Evolutionary conservation across 192 early-diverging fungal genomes (phyloP).

Genomic region (Fimicolochytrium jonesii): DNA sequence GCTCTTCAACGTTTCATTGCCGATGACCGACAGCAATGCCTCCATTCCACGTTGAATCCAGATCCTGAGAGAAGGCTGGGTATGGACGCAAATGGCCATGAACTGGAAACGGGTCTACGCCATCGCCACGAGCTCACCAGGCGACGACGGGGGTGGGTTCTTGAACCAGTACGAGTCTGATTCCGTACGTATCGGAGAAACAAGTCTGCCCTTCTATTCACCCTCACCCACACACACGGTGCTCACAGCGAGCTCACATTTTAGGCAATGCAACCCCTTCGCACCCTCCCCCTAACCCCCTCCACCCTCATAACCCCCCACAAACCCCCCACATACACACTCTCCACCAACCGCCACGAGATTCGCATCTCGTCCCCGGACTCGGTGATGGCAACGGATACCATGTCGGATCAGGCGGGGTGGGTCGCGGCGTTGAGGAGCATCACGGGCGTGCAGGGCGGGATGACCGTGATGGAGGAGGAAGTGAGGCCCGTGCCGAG

Average conservation of each 20-base stretch:
- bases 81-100: not conserved
- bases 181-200: no score
- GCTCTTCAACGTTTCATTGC: no score
- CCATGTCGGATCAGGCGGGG: not conserved
- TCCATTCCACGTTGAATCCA: no score
- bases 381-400: not conserved
- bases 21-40: no score
- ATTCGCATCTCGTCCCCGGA: not conserved
- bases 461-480: not conserved
- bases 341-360: not conserved
- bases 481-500: not conserved
- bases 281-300: not conserved
- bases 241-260: no score
- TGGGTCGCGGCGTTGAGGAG: not conserved
- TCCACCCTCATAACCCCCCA: not conserved
- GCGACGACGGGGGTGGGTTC: no score
- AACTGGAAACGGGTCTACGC: slow-evolving; percentile 3
- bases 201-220: no score
- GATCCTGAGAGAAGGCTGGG: slow-evolving; percentile 9
- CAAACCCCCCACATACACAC: not conserved
- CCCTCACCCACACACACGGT: no score
- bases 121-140: no score
- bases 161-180: no score
- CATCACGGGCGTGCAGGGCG: not conserved
- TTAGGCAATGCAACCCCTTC: not conserved